Conservation (phyloP, 208 protist genomes). For the Leishmania arabica region DNA sequence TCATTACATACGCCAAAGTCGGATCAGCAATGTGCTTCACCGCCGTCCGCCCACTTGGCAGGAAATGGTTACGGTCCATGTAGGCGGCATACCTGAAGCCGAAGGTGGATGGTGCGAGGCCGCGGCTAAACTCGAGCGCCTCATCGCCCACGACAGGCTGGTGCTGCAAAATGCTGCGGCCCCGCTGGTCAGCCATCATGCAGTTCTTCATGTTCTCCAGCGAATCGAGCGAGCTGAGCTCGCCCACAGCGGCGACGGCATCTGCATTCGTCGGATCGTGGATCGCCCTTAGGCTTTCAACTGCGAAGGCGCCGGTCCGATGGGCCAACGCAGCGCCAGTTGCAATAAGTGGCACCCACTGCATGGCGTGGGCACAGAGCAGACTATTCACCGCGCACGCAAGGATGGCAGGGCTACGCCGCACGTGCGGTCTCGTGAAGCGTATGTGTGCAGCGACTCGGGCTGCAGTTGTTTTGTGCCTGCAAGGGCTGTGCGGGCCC, state of each 20-base stretch:
- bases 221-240: constrained; percentile 63
- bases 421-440: background rate
- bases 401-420: background rate
- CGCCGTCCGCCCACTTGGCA: constrained; percentile 62
- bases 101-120: constrained; percentile 60
- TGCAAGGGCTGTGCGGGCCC: background rate
- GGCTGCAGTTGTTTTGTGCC: background rate
- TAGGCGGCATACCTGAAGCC: constrained; percentile 77
- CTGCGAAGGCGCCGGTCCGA: constrained; percentile 51
- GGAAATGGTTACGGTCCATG: constrained; percentile 84
- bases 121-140: constrained; percentile 48
- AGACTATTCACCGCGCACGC: background rate
- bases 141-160: constrained; percentile 64
- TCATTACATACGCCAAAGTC: constrained; percentile 84
- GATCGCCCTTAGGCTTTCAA: constrained; percentile 59
- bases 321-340: constrained; percentile 29
- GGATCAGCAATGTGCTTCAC: constrained; percentile 72
- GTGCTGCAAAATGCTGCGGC: constrained; percentile 62
- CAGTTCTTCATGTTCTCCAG: constrained; percentile 68
- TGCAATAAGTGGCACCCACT: constrained; percentile 37
- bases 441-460: background rate
- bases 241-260: constrained; percentile 72
- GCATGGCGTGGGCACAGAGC: constrained; percentile 6
- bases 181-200: constrained; percentile 81
- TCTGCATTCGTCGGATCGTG: constrained; percentile 64